phyloP scores from a whole-genome alignment of 2,329 filamentous ascomycete species.

The Colletotrichum agaves region DNA sequence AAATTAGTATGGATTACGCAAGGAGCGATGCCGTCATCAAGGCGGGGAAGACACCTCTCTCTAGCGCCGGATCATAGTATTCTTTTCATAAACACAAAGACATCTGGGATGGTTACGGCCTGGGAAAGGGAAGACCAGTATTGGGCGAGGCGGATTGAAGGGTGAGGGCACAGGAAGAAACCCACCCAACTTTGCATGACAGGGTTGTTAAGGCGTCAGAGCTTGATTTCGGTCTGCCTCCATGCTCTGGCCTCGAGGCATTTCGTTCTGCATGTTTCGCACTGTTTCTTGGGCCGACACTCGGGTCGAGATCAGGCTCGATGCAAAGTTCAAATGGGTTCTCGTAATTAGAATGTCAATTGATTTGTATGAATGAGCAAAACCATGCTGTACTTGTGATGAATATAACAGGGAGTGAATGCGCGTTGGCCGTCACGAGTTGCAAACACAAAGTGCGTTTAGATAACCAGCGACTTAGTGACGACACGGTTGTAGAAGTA shows the following conservation, averaged over 20 bases:
- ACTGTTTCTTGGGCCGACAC: conserved; percentile 19
- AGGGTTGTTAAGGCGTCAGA: conserved; percentile 38
- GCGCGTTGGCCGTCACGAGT: too few species aligned
- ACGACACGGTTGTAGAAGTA: too few species aligned
- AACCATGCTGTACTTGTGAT: too few species aligned
- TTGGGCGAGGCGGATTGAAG: conserved; percentile 24
- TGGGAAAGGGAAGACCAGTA: conserved; percentile 14
- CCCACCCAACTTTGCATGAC: conserved; percentile 37
- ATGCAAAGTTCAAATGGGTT: conserved; percentile 11
- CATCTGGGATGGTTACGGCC: conserved; percentile 30
- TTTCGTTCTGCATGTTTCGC: conserved; percentile 24
- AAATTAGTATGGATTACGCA: conserved; percentile 10
- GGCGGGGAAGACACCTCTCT: background rate
- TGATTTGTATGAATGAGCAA: conserved; percentile 1
- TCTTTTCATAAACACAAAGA: conserved; percentile 21
- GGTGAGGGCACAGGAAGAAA: conserved; percentile 19
- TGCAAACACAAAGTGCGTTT: too few species aligned
- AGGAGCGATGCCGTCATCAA: conserved; percentile 7
- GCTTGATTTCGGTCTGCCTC: conserved; percentile 29
- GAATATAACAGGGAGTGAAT: too few species aligned
- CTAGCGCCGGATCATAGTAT: conserved; percentile 15
- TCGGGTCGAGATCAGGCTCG: conserved; percentile 6
- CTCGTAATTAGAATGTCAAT: conserved; percentile 34
- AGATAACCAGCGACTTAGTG: too few species aligned
- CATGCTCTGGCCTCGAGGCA: conserved; percentile 30